Evolutionary conservation across 2,329 filamentous ascomycete genomes (phyloP), one percentile per base, ranked within the genome.

Genomic region (Phyllosticta citrichinensis): DNA sequence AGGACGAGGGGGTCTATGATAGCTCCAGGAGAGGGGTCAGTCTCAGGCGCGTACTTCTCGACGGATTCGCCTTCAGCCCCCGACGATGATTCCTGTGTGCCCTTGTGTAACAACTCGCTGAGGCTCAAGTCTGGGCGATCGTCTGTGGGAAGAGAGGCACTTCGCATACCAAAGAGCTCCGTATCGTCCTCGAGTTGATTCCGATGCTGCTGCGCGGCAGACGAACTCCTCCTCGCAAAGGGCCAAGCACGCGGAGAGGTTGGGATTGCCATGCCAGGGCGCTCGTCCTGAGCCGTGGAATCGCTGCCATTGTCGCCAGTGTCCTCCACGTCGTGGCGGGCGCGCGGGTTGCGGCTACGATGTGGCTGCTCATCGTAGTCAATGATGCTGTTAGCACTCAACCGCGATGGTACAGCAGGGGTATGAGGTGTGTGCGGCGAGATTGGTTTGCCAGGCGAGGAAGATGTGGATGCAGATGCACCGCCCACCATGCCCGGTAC

Each of bases 351-450:
- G 65, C 66, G 70, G 59, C 71, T 75, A 51, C 74, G 75, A 58
- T 65, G 69, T 17, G 69, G 67, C 17, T 69, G 68, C 30, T 61
- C 60, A 57, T 77, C 74, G 68, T 91, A 88, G 65, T 90, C 87
- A 52, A 86, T 85, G 63, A 94, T 90, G 57, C 89, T 94, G 69
- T 95, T 92, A 64, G 94, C 91, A 69, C 91, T 96, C 22, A 99
- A 78, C n/a, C 94, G 84, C 8, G 92, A 97, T 20, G 93, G 93
- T 27, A 97, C 91, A 11, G 92, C 91, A 3, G 94, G 94, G 0
- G 91, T 96, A 69, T 97, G 92, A 1, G 92, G 91, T 0, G 90
- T 96, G 69, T 93, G 91, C 10, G 89, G 91, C 2, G 91, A 96
- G 19, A 95, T 83, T 0, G 91, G 90, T 68, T 96, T 96, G 61